Base-by-base conservation (phyloP, 176 grass and related monocot species). In the Melocanna baccifera region DNA sequence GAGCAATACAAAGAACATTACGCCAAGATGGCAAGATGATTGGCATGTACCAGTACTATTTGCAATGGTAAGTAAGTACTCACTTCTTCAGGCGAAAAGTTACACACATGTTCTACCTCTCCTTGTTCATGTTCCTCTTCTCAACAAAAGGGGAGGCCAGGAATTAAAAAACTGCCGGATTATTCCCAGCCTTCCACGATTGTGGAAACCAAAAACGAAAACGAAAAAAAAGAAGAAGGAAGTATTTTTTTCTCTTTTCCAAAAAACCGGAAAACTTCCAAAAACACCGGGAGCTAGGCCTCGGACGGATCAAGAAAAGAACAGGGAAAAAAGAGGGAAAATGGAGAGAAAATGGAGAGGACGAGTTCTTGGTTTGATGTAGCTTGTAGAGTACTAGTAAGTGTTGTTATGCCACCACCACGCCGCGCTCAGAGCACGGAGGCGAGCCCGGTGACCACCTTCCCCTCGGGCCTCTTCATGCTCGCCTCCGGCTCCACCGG, bases 391-490 rank as follows among this genome's bases (percentile, higher is more conserved):
- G 79, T 29, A 8, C 22, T 64, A 10, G 20, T 23, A 9, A 79
- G 41, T 65, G 22, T n/a, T 1, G 26, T 30, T 66, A 20, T 48
- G 58, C 18, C 29, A 51, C 3, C 10, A 29, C 45, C 13, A 41
- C 87, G 78, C 46, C 77, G 40, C 22, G 52, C 14, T 93, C 55
- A 92, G 42, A 96, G 81, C 62, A 91, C 82, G 45, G 84, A 71
- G 51, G 91, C 78, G 23, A 97, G 88, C 32, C 94, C 94, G 55
- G 91, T 73, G 2, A 88, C 72, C 28, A 85, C 67, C 80, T 91
- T 81, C 58, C 25, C 46, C 46, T 81, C 66, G 40, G 9, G 28
- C 4, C 19, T 87, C 61, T 12, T 85, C 71, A 70, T 59, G 75
- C 66, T 81, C 25, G 59, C 36, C 30, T 51, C 74, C 40, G 67